Evolutionary conservation across 345 rosid genomes (phyloP).

Genomic region (Pugionium cornutum): DNA sequence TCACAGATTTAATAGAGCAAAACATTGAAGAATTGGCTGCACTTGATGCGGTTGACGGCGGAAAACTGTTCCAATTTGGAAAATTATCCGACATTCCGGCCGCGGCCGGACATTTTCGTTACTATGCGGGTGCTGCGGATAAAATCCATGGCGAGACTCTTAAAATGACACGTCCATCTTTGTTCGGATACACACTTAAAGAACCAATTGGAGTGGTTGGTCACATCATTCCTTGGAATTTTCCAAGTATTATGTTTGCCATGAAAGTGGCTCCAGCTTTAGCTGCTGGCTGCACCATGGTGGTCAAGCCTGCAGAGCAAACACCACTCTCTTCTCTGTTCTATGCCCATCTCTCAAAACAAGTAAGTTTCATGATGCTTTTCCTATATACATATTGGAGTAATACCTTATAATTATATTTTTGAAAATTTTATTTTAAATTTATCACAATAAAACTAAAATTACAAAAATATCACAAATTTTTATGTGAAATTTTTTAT

Average conservation of each 20-base stretch:
- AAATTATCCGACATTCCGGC: constrained; percentile 60
- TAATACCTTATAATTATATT: too few species aligned
- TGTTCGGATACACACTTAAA: constrained; percentile 68
- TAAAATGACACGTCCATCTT: constrained; percentile 51
- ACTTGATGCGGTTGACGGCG: constrained; percentile 65
- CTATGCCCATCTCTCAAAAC: constrained; percentile 48
- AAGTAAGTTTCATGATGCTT: constrained; percentile 23
- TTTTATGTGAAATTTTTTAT: too few species aligned
- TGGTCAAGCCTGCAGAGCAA: constrained; percentile 89
- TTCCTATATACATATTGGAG: too few species aligned
- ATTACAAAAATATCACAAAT: too few species aligned
- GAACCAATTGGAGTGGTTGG: constrained; percentile 90
- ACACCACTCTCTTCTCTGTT: constrained; percentile 85
- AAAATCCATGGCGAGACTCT: constrained; percentile 80
- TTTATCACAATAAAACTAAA: too few species aligned
- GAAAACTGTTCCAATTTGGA: constrained; percentile 50
- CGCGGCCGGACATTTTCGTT: constrained; percentile 45
- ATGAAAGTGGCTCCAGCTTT: constrained; percentile 68
- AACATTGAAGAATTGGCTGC: constrained; percentile 67
- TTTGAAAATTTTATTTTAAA: too few species aligned
- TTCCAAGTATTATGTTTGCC: constrained; percentile 64
- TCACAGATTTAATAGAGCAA: constrained; percentile 65
- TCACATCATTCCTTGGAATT: constrained; percentile 88
- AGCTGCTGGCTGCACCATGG: constrained; percentile 89
- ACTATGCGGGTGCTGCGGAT: constrained; percentile 88